Evolutionary conservation across 2,329 filamentous ascomycete genomes (phyloP), one percentile per base, ranked within the genome.

Genomic region (Bipolaris cookei): DNA sequence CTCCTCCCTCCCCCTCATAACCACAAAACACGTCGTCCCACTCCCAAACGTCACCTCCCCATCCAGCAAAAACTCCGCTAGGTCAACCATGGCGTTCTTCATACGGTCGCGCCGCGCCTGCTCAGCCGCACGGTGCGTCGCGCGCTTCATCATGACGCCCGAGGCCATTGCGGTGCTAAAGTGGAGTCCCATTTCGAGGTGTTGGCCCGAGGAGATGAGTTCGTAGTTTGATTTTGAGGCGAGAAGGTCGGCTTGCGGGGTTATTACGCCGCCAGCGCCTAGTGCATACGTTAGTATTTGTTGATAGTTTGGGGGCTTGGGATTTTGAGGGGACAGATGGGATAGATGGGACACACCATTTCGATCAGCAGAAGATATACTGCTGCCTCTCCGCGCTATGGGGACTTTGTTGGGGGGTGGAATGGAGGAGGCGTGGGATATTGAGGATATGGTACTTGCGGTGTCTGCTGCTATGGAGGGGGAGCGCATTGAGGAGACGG

Each of bases 131-230:
- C 69, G 69, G 51, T 72, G 69, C 5, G 68, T 72, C 0, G 69
- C 69, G 38, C 69, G 67, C 57, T 69, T 70, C 69, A 72, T 72
- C 69, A 72, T 72, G 11, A 72, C 68, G 41, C 69, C 69, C 0
- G 69, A 70, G 14, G 69, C 68, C 69, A 72, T 72, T 54, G 69
- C 68, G 30, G 68, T 70, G 54, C 68, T 71, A 47, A 72, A 72
- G 54, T 72, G 69, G 23, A 72, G 44, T 6, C 69, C 69, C 69
- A 72, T 72, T 56, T 72, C 69, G 6, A 70, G 55, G 41, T 72
- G 69, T 35, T 70, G 65, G 47, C 69, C 69, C 1, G 63, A 65
- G 18, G 68, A 69, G 10, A 72, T 72, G 21, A 70, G 58, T 46
- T 72, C 69, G 46, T 72, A 72, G 56, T 72, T 72, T 49, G 62